A percentile compares a stretch with the other conserved stretches of the same genome.
These are phyloP conservation scores for Candida verbasci DNA, from an alignment of 805 yeast genomes.

Conservation along the genomic window DNA sequence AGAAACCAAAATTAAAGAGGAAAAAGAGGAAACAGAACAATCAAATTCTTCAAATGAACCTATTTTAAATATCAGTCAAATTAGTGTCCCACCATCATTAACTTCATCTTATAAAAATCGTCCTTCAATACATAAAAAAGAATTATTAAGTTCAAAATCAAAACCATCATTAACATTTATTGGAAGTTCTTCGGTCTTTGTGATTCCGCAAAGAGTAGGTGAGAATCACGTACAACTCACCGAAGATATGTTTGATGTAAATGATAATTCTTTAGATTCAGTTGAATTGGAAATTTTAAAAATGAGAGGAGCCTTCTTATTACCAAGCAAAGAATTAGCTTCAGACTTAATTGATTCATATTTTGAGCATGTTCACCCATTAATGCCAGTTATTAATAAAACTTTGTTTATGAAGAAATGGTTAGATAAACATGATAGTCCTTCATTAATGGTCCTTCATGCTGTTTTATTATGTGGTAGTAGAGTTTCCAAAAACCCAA, in stretches of 20 bases:
- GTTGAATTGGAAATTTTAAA: slow-evolving; percentile 64
- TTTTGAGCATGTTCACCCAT: slow-evolving; percentile 63
- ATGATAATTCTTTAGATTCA: slow-evolving; percentile 40
- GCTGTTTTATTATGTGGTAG: slow-evolving; percentile 68
- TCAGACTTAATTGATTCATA: slow-evolving; percentile 57
- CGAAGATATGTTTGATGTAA: slow-evolving; percentile 34
- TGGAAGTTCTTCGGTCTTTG: slow-evolving; percentile 50
- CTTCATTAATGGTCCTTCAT: slow-evolving; percentile 62
- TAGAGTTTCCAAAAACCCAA: slow-evolving; percentile 52
- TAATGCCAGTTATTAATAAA: slow-evolving; percentile 64
- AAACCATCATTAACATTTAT: slow-evolving; percentile 42
- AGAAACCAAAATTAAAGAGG: background rate
- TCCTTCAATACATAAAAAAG: slow-evolving; percentile 34
- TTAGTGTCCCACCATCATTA: slow-evolving; percentile 40
- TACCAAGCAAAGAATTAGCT: slow-evolving; percentile 58
- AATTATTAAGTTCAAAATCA: slow-evolving; percentile 21
- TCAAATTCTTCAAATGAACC: slow-evolving; percentile 23
- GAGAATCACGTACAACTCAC: slow-evolving; percentile 45
- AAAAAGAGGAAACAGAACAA: background rate
- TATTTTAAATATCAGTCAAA: slow-evolving; percentile 37
- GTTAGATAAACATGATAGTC: slow-evolving; percentile 53
- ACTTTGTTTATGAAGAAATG: slow-evolving; percentile 54
- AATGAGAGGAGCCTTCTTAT: slow-evolving; percentile 62
- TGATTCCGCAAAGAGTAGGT: slow-evolving; percentile 42
- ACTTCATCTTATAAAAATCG: slow-evolving; percentile 37